Base-by-base conservation (phyloP, 176 grass and related monocot genomes). In the Cenchrus americanus region DNA sequence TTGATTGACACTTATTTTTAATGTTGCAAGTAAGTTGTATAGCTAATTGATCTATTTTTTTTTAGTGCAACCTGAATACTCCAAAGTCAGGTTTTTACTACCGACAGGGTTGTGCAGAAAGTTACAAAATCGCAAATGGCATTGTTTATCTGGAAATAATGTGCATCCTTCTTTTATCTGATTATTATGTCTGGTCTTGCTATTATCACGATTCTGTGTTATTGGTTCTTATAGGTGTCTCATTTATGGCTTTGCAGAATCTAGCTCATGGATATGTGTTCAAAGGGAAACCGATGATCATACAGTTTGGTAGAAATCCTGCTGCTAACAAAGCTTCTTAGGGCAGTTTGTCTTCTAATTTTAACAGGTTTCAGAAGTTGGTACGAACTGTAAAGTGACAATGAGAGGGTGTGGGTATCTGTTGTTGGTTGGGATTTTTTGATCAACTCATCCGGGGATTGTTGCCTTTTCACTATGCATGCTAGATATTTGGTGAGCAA, bases 261-360 rank as follows among this genome's bases (percentile, higher is more conserved):
- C 58, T 98, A 59, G 91, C 91, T 12, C 90, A 98, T 92, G 96
- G 93, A 21, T 95, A 87, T 71, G 87, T 90, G 59, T 95, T 95
- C 83, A 94, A 95, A 88, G 91, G 96, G 57, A 98, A 98, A 64
- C 91, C 91, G 6, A 94, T 95, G 77, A 94, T 98, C 69, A 95
- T 98, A 73, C 96, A 98, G 50, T 95, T 98, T 69, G 96, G 91
- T 53, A 92, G 96, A 19, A 98, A 88, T 74, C 89, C 96, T 87
- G 84, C 84, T 87, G 82, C 80, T 46, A 87, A 82, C 72, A 95
- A 95, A 93, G 48, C 80, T 71, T 84, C 84, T 27, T 92, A 83
- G 52, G 61, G 68, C 15, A 15, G 14, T 64, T 11, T 12, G 22
- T 66, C 42, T 87, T 49, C 55, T 32, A 17, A 83, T 46, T 81